Percentiles rank a stretch among this genome's conserved stretches.
phyloP scores from a whole-genome alignment of 148 eudicot species.

The Silene conica region DNA sequence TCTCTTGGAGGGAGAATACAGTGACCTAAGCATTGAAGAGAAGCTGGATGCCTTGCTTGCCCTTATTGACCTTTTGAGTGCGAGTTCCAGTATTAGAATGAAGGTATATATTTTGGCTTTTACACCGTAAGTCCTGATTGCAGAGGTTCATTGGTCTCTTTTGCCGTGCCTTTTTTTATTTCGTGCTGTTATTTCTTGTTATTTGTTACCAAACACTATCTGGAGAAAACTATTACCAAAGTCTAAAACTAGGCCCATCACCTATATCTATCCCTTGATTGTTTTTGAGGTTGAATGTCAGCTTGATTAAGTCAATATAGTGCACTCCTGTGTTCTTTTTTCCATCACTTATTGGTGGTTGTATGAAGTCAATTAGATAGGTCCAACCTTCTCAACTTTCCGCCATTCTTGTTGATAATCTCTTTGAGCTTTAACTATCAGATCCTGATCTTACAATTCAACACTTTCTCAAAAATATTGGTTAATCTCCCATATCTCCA shows the following conservation, averaged over 20 bases:
- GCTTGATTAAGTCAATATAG: no score
- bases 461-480: no score
- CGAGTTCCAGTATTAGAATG: conserved; percentile 64
- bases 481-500: no score
- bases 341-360: no score
- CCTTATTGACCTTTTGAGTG: conserved; percentile 73
- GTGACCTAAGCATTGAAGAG: conserved; percentile 82
- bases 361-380: no score
- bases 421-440: no score
- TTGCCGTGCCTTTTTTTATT: background rate
- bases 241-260: background rate
- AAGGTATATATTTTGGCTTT: conserved; percentile 48
- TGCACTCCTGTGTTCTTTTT: no score
- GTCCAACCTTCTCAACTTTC: no score
- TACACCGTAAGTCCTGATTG: conserved; percentile 1
- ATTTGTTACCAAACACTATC: background rate
- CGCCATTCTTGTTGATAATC: no score
- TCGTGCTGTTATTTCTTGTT: conserved; percentile 6
- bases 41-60: conserved; percentile 70
- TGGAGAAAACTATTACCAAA: background rate
- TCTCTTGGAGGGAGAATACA: conserved; percentile 90
- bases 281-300: no score
- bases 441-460: no score
- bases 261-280: background rate
- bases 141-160: background rate